phyloP scores from a whole-genome alignment of 768 basidiomycete species.

The Trametes cubensis region DNA sequence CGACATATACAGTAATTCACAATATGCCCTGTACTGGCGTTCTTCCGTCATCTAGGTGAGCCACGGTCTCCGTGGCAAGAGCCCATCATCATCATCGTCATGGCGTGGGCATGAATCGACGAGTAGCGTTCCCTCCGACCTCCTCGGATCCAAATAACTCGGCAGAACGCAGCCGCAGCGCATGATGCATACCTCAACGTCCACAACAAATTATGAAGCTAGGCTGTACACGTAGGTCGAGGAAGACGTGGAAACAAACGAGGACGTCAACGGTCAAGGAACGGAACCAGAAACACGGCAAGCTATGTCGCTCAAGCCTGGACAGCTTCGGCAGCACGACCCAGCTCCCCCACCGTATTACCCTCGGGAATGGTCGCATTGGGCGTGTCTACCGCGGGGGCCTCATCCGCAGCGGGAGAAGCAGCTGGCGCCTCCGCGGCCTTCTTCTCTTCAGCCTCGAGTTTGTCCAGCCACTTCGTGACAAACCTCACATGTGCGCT shows the following conservation, averaged over 20 bases:
- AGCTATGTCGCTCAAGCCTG: constrained; percentile 13
- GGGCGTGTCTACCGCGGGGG: constrained; percentile 11
- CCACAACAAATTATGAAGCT: too few relatives aligned
- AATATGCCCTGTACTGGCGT: neutral
- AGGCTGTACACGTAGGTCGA: too few relatives aligned
- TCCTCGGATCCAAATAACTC: neutral
- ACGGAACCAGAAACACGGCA: neutral
- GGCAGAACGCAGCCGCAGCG: too few relatives aligned
- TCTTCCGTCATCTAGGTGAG: neutral
- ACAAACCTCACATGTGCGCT: constrained; percentile 73
- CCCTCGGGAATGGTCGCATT: constrained; percentile 19
- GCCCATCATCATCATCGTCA: neutral
- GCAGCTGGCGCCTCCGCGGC: constrained; percentile 22
- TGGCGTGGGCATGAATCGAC: neutral
- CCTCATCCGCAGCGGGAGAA: constrained; percentile 10
- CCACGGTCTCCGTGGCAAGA: neutral
- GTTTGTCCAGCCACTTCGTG: constrained; percentile 61
- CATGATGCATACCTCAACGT: too few relatives aligned
- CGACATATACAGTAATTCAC: constrained; percentile 2
- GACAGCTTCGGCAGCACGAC: constrained; percentile 20
- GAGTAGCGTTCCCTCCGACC: neutral
- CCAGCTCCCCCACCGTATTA: constrained; percentile 14
- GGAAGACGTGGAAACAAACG: neutral
- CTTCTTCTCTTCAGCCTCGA: constrained; percentile 45
- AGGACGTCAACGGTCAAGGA: neutral